These are phyloP conservation scores for Dothideomycetes sp. DNA, from an alignment of 2,329 filamentous ascomycete genomes.

Conservation along the genomic window DNA sequence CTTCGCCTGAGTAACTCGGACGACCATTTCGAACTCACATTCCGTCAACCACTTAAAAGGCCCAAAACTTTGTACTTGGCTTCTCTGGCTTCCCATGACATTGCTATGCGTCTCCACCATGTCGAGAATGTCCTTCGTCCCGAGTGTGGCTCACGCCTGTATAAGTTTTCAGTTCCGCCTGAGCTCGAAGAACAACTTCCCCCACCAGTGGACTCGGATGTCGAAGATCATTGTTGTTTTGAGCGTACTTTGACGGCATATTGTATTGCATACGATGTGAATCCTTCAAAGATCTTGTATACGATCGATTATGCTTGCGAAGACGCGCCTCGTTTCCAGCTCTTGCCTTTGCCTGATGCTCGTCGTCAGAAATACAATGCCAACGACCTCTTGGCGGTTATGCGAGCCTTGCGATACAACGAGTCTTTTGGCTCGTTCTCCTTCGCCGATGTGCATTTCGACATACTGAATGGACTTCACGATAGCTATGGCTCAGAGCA, in stretches of 20 bases:
- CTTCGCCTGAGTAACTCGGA: constrained; percentile 53
- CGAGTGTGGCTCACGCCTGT: constrained; percentile 55
- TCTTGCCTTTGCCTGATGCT: constrained; percentile 48
- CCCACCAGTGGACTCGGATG: constrained; percentile 40
- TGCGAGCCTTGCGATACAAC: constrained; percentile 61
- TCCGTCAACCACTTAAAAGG: constrained; percentile 47
- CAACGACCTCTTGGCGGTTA: constrained; percentile 59
- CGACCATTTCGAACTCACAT: constrained; percentile 58
- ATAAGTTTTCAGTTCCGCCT: constrained; percentile 51
- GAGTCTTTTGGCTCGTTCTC: constrained; percentile 60
- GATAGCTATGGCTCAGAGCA: constrained; percentile 54
- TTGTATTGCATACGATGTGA: constrained; percentile 58
- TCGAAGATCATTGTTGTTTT: constrained; percentile 53
- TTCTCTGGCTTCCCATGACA: constrained; percentile 54
- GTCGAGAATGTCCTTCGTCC: constrained; percentile 56
- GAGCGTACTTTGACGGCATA: constrained; percentile 61
- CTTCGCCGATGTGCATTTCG: constrained; percentile 55
- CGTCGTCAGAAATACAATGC: constrained; percentile 47
- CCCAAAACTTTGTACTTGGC: constrained; percentile 51
- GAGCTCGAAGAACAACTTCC: constrained; percentile 44
- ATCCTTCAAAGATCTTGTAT: constrained; percentile 58
- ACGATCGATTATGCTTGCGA: constrained; percentile 52
- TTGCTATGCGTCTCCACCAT: constrained; percentile 52
- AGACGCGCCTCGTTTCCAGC: constrained; percentile 57
- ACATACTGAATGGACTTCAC: constrained; percentile 51